phyloP scores from a whole-genome alignment of 345 rosid genomes.

The Rhizophora apiculata region DNA sequence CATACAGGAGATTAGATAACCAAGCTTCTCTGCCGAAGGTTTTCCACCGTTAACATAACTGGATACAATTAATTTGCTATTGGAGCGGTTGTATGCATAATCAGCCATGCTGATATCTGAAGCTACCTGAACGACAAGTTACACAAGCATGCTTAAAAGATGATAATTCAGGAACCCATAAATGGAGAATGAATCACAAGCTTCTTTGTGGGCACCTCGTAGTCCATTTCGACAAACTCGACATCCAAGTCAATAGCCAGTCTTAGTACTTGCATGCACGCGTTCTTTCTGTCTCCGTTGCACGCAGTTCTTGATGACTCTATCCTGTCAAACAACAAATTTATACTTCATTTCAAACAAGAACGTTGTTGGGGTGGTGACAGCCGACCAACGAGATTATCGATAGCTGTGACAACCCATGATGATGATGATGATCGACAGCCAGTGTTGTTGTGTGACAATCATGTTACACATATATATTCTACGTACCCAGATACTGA shows the following conservation, averaged over 20 bases:
- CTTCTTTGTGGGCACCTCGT: constrained; percentile 27
- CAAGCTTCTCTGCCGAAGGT: constrained; percentile 40
- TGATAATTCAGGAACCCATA: too few relatives aligned
- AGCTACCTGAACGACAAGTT: constrained; percentile 23
- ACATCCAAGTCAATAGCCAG: constrained; percentile 34
- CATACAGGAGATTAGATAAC: constrained; percentile 37
- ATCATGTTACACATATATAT: too few relatives aligned
- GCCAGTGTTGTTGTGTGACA: too few relatives aligned
- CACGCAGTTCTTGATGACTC: constrained; percentile 18
- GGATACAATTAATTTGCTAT: constrained; percentile 41
- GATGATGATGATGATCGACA: too few relatives aligned
- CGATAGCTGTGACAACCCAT: too few relatives aligned
- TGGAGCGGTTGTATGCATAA: constrained; percentile 19
- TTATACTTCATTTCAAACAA: too few relatives aligned
- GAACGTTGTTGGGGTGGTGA: too few relatives aligned
- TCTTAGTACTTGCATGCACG: constrained; percentile 31
- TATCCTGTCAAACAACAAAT: constrained; percentile 20
- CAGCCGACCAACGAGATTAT: too few relatives aligned
- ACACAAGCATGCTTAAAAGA: too few relatives aligned
- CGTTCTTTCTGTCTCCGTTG: constrained; percentile 14
- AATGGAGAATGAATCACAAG: too few relatives aligned
- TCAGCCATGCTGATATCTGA: constrained; percentile 29
- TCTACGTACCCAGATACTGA: too few relatives aligned
- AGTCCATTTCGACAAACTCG: constrained; percentile 47
- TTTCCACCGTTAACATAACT: constrained; percentile 29